Conservation (phyloP, 371 early-diverging fungal species). For the Saksenaea vasiformis region DNA sequence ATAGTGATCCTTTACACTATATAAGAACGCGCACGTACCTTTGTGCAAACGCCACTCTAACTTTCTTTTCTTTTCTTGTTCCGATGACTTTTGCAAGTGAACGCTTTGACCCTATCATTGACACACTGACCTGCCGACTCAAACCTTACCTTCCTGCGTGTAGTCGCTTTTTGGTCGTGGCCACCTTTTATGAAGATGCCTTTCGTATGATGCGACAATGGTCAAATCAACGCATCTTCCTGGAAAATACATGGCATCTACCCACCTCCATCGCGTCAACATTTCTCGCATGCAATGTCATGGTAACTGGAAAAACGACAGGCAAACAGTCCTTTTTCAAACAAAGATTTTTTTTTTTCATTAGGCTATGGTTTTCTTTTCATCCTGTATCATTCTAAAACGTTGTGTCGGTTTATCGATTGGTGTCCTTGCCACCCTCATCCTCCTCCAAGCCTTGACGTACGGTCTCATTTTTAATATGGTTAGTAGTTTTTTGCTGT, state of each 20-base stretch:
- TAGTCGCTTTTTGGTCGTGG: slow-evolving; percentile 34
- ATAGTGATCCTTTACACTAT: background rate
- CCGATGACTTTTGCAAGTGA: slow-evolving; percentile 4
- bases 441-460: slow-evolving; percentile 81
- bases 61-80: background rate
- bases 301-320: slow-evolving; percentile 41
- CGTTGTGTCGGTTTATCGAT: slow-evolving; percentile 77
- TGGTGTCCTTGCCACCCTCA: slow-evolving; percentile 67
- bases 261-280: slow-evolving; percentile 9
- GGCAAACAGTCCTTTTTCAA: background rate
- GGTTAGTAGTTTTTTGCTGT: too few species aligned
- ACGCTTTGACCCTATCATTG: slow-evolving; percentile 62
- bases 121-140: slow-evolving; percentile 26
- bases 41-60: background rate
- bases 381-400: slow-evolving; percentile 75
- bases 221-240: slow-evolving; percentile 27
- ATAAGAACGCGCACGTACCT: background rate
- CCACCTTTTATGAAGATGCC: slow-evolving; percentile 44
- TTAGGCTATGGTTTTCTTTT: slow-evolving; percentile 77
- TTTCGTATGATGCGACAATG: slow-evolving; percentile 36
- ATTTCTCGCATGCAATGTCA: slow-evolving; percentile 62
- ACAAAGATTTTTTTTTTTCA: too few species aligned
- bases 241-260: slow-evolving; percentile 24
- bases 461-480: slow-evolving; percentile 91
- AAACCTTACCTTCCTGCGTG: slow-evolving; percentile 31